Conservation (phyloP, 2,329 filamentous ascomycete genomes). For the Fonsecaea monophora region DNA sequence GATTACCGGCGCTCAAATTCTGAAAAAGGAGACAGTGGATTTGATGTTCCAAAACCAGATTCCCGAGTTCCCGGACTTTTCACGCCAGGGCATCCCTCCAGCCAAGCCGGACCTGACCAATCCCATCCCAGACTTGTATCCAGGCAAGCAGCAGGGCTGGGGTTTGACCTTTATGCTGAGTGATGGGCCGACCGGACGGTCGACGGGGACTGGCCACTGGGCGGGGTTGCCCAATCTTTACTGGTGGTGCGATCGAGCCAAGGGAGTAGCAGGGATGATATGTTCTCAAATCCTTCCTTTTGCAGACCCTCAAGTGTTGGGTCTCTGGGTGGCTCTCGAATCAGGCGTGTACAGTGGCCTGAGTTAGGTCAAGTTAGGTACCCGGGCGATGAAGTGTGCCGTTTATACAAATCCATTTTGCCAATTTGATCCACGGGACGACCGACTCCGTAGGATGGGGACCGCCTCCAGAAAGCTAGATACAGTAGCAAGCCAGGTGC, state of each 20-base stretch:
- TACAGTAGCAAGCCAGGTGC: background rate
- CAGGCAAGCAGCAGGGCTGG: slow-evolving; percentile 67
- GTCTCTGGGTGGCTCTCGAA: slow-evolving; percentile 36
- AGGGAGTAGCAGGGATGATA: slow-evolving; percentile 41
- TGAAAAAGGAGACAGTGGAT: slow-evolving; percentile 65
- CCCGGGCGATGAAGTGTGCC: background rate
- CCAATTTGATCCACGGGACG: background rate
- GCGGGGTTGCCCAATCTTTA: slow-evolving; percentile 66
- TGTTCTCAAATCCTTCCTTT: slow-evolving; percentile 38
- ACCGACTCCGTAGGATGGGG: background rate
- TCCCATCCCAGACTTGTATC: slow-evolving; percentile 60
- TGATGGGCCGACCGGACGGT: slow-evolving; percentile 60
- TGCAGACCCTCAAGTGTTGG: slow-evolving; percentile 37
- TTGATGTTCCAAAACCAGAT: slow-evolving; percentile 71
- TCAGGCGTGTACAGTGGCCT: slow-evolving; percentile 35
- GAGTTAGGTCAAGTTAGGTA: slow-evolving; percentile 3
- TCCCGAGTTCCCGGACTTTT: slow-evolving; percentile 61
- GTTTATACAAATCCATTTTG: background rate
- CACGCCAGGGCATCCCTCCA: slow-evolving; percentile 52
- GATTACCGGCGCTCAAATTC: slow-evolving; percentile 60
- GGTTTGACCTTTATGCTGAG: slow-evolving; percentile 64
- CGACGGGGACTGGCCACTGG: slow-evolving; percentile 61
- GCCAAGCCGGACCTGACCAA: slow-evolving; percentile 60
- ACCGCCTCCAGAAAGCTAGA: background rate
- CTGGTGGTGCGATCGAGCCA: slow-evolving; percentile 69